These are phyloP conservation scores for Colletotrichum cereale DNA, from an alignment of 2,329 filamentous ascomycete species.

Conservation along the genomic window DNA sequence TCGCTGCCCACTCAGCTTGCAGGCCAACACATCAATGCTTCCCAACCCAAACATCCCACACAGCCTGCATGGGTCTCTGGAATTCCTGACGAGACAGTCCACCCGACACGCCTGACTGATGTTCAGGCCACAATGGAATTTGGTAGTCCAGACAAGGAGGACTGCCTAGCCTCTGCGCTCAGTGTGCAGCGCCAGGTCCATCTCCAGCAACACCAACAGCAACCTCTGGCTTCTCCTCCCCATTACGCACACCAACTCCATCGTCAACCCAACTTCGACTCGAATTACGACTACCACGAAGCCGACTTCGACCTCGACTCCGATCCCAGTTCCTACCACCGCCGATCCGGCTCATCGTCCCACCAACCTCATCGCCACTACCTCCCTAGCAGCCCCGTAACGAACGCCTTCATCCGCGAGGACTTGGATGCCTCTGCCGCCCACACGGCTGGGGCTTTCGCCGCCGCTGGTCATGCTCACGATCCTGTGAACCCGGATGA, in stretches of 20 bases:
- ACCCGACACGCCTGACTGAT: slow-evolving; percentile 58
- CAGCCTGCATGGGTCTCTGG: slow-evolving; percentile 58
- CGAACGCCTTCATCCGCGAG: slow-evolving; percentile 39
- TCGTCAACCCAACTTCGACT: slow-evolving; percentile 43
- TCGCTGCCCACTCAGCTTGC: slow-evolving; percentile 50
- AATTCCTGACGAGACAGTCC: slow-evolving; percentile 56
- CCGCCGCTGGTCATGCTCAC: slow-evolving; percentile 52
- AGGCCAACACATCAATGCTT: slow-evolving; percentile 63
- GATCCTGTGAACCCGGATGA: slow-evolving; percentile 64
- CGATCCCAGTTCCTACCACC: slow-evolving; percentile 45
- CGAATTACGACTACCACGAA: slow-evolving; percentile 46
- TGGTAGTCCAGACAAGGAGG: slow-evolving; percentile 59
- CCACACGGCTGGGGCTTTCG: slow-evolving; percentile 44
- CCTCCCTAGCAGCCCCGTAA: slow-evolving; percentile 43
- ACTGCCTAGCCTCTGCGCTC: slow-evolving; percentile 48
- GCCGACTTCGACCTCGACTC: slow-evolving; percentile 46
- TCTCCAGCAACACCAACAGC: slow-evolving; percentile 44
- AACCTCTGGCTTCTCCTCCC: slow-evolving; percentile 42
- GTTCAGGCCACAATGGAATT: slow-evolving; percentile 63
- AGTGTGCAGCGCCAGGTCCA: slow-evolving; percentile 43
- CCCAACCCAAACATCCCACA: slow-evolving; percentile 51
- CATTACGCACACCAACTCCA: slow-evolving; percentile 45
- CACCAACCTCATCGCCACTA: slow-evolving; percentile 42
- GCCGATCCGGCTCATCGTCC: slow-evolving; percentile 41
- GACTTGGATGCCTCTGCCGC: slow-evolving; percentile 39